Percentiles rank a stretch among this genome's conserved stretches.
phyloP scores from a whole-genome alignment of 2,329 filamentous ascomycete species.

The Colletotrichum phormii region DNA sequence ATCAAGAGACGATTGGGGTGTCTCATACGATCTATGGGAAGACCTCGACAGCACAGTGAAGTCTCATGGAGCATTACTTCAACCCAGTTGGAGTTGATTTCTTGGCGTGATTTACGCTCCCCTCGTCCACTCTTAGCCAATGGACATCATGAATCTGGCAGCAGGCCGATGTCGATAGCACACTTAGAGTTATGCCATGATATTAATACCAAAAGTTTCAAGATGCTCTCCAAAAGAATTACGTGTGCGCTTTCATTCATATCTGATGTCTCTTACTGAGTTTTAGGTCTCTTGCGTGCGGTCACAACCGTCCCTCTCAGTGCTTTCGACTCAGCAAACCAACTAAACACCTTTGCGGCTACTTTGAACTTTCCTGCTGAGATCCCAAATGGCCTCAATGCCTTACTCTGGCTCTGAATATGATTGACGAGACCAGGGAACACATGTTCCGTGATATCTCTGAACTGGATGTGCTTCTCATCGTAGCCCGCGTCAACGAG shows the following conservation, averaged over 20 bases:
- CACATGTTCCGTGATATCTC: constrained; percentile 64
- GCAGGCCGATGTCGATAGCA: no score
- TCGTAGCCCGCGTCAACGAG: constrained; percentile 62
- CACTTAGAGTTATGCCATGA: no score
- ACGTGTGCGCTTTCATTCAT: neutral
- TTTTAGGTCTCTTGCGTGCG: constrained; percentile 36
- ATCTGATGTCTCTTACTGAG: neutral
- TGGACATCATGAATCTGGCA: no score
- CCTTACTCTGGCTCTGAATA: constrained; percentile 50
- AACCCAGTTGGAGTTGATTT: no score
- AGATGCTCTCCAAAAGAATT: no score
- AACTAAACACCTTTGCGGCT: constrained; percentile 51
- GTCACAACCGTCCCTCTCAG: constrained; percentile 51
- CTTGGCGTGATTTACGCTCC: no score
- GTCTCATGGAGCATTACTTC: no score
- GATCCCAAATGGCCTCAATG: constrained; percentile 49
- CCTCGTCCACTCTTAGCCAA: no score
- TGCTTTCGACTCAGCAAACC: constrained; percentile 49
- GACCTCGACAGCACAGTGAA: no score
- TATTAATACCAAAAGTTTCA: no score
- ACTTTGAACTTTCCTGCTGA: constrained; percentile 50
- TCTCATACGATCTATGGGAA: no score
- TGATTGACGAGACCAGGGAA: constrained; percentile 61
- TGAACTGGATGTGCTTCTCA: constrained; percentile 51
- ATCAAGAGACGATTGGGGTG: neutral